A percentile compares a stretch with the other conserved stretches of the same genome.
These are phyloP conservation scores for Globisporangium paddicum DNA, from an alignment of 352 stramenopile genomes.

Conservation along the genomic window DNA sequence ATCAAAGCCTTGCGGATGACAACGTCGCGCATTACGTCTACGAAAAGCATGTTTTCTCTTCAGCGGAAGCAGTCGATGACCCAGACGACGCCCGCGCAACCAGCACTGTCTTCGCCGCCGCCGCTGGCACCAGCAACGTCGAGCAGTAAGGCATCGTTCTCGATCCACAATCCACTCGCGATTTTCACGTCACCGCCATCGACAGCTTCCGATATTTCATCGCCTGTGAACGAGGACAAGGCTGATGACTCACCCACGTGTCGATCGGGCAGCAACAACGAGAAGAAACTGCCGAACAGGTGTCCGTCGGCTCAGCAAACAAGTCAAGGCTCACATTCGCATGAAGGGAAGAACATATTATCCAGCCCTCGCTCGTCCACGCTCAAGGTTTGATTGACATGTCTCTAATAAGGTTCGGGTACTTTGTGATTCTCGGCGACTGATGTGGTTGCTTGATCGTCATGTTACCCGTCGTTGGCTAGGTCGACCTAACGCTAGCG, in stretches of 20 bases:
- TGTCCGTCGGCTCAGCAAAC: slow-evolving; percentile 10
- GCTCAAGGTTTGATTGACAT: not conserved
- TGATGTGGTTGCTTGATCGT: not conserved
- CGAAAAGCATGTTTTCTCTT: slow-evolving; percentile 31
- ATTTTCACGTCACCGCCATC: not conserved
- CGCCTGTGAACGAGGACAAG: slow-evolving; percentile 6
- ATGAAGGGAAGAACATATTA: not conserved
- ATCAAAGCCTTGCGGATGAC: not conserved
- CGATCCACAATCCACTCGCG: not conserved
- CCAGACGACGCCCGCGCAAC: slow-evolving; percentile 16
- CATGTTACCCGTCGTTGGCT: not conserved
- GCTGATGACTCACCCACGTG: slow-evolving; percentile 24
- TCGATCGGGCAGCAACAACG: slow-evolving; percentile 17
- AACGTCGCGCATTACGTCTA: not conserved
- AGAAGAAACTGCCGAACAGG: slow-evolving; percentile 11
- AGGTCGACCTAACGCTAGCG: not conserved
- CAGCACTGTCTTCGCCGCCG: not conserved
- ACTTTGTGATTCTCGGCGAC: not conserved
- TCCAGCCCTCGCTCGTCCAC: not conserved
- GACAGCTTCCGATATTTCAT: not conserved
- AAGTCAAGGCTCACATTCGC: slow-evolving; percentile 12
- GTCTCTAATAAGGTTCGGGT: not conserved
- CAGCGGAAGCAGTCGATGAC: slow-evolving; percentile 41
- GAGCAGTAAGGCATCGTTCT: not conserved
- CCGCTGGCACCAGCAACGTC: not conserved